A percentile compares a stretch with the other conserved stretches of the same genome.
phyloP scores from a whole-genome alignment of 805 yeast genomes.

The Wickerhamiella slavikovae region DNA sequence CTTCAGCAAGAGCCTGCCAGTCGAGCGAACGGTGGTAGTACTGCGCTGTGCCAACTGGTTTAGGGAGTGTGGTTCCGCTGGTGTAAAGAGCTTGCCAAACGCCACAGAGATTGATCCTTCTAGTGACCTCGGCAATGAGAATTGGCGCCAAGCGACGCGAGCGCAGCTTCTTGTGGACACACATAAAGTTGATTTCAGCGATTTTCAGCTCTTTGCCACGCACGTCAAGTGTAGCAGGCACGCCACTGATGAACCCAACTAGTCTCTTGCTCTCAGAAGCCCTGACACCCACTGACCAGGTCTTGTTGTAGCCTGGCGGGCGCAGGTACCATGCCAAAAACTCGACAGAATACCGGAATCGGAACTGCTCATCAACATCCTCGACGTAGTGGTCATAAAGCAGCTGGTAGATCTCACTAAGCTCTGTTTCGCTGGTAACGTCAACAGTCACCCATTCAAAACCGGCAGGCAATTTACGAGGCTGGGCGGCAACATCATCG shows the following conservation, averaged over 20 bases:
- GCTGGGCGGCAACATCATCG: constrained; percentile 47
- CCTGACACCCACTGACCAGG: constrained; percentile 89
- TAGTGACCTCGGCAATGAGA: constrained; percentile 78
- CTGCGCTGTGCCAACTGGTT: constrained; percentile 76
- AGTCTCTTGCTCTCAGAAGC: constrained; percentile 56
- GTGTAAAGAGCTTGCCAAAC: constrained; percentile 96
- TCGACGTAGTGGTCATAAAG: constrained; percentile 85
- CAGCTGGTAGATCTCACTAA: constrained; percentile 60
- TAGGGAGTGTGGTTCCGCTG: constrained; percentile 77
- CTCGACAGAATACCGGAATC: constrained; percentile 69
- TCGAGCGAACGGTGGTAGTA: constrained; percentile 87
- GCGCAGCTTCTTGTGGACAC: constrained; percentile 84
- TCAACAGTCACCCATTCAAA: constrained; percentile 84
- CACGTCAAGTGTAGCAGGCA: constrained; percentile 52
- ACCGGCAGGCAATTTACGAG: constrained; percentile 50
- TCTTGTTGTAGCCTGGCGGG: constrained; percentile 78
- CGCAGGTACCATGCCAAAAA: constrained; percentile 85
- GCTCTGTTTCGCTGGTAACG: constrained; percentile 28
- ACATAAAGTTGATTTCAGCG: constrained; percentile 79
- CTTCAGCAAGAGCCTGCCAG: constrained; percentile 77
- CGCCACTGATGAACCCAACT: constrained; percentile 83
- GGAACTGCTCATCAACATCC: constrained; percentile 76
- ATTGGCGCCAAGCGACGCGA: constrained; percentile 90
- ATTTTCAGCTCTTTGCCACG: constrained; percentile 26
- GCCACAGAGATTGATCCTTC: constrained; percentile 65